These are phyloP conservation scores for Aspergillus sparsus DNA, from an alignment of 495 filamentous ascomycete species.

Conservation along the genomic window DNA sequence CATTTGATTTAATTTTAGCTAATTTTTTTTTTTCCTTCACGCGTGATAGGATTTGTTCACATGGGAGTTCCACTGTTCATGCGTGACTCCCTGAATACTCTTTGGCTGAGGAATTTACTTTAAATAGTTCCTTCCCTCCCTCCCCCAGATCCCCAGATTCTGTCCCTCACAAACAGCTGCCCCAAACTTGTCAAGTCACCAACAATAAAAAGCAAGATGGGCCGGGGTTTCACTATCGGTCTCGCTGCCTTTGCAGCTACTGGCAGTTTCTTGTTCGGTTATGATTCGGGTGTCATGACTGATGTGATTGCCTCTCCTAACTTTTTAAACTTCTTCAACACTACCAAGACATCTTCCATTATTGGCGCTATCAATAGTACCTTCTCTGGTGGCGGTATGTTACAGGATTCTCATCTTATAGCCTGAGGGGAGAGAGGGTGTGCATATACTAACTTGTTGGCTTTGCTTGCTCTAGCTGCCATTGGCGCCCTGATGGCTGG, in stretches of 20 bases:
- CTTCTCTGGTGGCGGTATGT: conserved; percentile 53
- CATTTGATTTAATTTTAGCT: background rate
- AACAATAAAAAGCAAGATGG: conserved; percentile 1
- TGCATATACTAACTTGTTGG: background rate
- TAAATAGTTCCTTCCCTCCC: too few relatives aligned
- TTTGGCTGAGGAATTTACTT: too few relatives aligned
- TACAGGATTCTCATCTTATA: background rate
- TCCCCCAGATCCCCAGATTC: background rate
- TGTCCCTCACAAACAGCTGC: background rate
- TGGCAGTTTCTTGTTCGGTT: conserved; percentile 14
- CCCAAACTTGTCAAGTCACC: too few relatives aligned
- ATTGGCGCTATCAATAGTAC: conserved; percentile 59
- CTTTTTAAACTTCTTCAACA: conserved; percentile 52
- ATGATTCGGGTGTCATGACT: conserved; percentile 48
- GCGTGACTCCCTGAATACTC: too few relatives aligned
- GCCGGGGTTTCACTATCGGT: conserved; percentile 9
- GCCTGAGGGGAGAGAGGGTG: background rate
- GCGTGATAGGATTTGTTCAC: too few relatives aligned
- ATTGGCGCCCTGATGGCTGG: conserved; percentile 40
- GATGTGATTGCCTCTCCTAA: conserved; percentile 54
- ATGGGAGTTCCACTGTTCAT: too few relatives aligned
- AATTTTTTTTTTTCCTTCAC: too few relatives aligned
- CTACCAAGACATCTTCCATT: conserved; percentile 48
- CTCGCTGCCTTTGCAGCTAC: conserved; percentile 14
- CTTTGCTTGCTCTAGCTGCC: conserved; percentile 24